Percentiles rank a stretch among this genome's conserved stretches.
Evolutionary conservation across 768 basidiomycete species (phyloP).

Genomic region (Dentipellis fragilis): DNA sequence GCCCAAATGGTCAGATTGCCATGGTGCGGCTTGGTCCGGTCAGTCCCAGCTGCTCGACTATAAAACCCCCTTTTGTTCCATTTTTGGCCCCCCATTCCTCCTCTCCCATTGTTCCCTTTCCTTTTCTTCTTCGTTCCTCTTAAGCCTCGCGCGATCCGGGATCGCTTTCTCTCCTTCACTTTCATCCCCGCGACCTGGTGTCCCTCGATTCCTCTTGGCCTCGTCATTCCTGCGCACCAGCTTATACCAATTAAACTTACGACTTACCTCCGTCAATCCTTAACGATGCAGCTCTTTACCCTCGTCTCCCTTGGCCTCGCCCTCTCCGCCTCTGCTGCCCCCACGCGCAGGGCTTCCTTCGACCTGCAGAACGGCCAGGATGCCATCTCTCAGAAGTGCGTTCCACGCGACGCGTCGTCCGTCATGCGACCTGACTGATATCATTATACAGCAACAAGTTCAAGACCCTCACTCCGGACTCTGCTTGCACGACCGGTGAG

Average conservation of each 20-base stretch:
- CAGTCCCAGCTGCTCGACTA: neutral
- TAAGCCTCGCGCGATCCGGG: neutral
- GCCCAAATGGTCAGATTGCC: too few species aligned
- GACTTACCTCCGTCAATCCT: neutral
- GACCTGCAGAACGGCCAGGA: slow-evolving; percentile 20
- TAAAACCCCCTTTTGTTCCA: neutral
- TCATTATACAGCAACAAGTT: slow-evolving; percentile 28
- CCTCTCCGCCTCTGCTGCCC: slow-evolving; percentile 17
- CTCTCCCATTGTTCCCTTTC: neutral
- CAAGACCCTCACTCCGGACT: slow-evolving; percentile 30
- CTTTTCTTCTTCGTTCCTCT: neutral
- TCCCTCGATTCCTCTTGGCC: neutral
- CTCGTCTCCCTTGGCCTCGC: slow-evolving; percentile 16
- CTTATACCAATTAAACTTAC: too few species aligned
- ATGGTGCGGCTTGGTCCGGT: too few species aligned
- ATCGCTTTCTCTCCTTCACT: neutral
- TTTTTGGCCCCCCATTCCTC: neutral
- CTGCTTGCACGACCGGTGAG: slow-evolving; percentile 35
- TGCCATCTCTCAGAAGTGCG: slow-evolving; percentile 21
- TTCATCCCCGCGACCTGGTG: slow-evolving; percentile 4
- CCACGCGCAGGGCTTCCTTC: slow-evolving; percentile 7
- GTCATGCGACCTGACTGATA: neutral
- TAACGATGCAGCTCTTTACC: slow-evolving; percentile 1
- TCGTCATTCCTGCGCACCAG: too few species aligned
- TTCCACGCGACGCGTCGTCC: neutral